A percentile compares a stretch with the other conserved stretches of the same genome.
These are phyloP conservation scores for Candida chilensis DNA, from an alignment of 805 yeast species.

Conservation along the genomic window DNA sequence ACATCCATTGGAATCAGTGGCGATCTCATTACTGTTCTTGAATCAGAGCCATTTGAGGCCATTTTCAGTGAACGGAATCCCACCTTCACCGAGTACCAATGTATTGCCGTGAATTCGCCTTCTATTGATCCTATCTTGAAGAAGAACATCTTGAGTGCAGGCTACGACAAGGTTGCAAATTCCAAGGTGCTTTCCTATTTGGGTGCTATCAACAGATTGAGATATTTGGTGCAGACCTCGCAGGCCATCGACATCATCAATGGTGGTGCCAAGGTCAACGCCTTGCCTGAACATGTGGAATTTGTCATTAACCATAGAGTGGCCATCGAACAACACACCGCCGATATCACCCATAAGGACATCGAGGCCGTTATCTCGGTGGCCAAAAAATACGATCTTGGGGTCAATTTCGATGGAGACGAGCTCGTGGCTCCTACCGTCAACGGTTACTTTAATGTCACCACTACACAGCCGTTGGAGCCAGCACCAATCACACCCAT, in stretches of 20 bases:
- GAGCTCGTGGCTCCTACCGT: constrained; percentile 16
- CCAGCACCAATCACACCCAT: constrained; percentile 49
- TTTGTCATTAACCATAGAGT: constrained; percentile 58
- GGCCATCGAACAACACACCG: constrained; percentile 42
- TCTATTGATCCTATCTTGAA: constrained; percentile 12
- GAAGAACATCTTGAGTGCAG: constrained; percentile 24
- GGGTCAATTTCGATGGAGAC: constrained; percentile 28
- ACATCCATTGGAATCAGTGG: constrained; percentile 71
- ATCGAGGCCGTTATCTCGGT: constrained; percentile 21
- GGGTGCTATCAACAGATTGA: constrained; percentile 7
- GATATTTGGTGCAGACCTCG: constrained; percentile 46
- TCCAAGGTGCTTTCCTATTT: constrained; percentile 11
- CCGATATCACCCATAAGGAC: constrained; percentile 29
- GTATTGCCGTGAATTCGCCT: constrained; percentile 44
- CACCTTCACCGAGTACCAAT: constrained; percentile 43
- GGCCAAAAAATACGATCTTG: constrained; percentile 39
- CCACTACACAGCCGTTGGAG: constrained; percentile 18
- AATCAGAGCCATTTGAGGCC: constrained; percentile 43
- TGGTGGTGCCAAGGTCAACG: constrained; percentile 74
- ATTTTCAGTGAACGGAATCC: constrained; percentile 50
- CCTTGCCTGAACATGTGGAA: constrained; percentile 58
- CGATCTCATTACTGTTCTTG: constrained; percentile 46
- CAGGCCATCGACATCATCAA: constrained; percentile 58
- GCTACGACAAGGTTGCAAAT: constrained; percentile 23
- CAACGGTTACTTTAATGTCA: constrained; percentile 33